Evolutionary conservation across 176 grass and related monocot species (phyloP).

Genomic region (Echinochloa phyllopogon): DNA sequence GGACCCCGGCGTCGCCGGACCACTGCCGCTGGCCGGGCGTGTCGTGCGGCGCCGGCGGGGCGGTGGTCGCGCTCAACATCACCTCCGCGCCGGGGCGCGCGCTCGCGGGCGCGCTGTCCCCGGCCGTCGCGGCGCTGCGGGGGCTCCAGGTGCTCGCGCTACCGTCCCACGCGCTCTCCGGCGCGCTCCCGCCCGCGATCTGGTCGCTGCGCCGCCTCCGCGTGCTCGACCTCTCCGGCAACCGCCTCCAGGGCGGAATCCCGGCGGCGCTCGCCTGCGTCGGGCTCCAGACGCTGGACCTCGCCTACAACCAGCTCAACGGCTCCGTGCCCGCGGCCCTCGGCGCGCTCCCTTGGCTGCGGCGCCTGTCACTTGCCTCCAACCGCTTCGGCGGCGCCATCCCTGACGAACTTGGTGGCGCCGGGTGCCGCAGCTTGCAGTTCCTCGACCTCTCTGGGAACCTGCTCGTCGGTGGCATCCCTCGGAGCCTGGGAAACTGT

Average conservation of each 20-base stretch:
- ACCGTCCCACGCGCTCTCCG: slow-evolving; percentile 59
- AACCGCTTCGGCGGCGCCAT: slow-evolving; percentile 80
- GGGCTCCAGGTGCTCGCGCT: slow-evolving; percentile 61
- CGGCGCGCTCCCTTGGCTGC: slow-evolving; percentile 42
- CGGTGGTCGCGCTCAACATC: slow-evolving; percentile 66
- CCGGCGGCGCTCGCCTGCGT: slow-evolving; percentile 55
- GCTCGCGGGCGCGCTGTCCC: slow-evolving; percentile 64
- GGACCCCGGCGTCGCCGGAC: slow-evolving; percentile 44
- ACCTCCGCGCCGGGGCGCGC: slow-evolving; percentile 52
- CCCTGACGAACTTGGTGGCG: slow-evolving; percentile 56
- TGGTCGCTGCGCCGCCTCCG: slow-evolving; percentile 61
- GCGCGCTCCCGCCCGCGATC: slow-evolving; percentile 54
- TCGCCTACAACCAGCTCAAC: slow-evolving; percentile 77
- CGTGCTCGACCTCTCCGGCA: slow-evolving; percentile 69
- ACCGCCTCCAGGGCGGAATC: slow-evolving; percentile 74
- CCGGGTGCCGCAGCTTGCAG: slow-evolving; percentile 61
- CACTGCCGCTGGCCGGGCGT: slow-evolving; percentile 83
- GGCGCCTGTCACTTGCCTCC: slow-evolving; percentile 66
- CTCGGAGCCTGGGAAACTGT: slow-evolving; percentile 73
- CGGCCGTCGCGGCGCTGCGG: slow-evolving; percentile 59
- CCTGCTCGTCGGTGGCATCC: slow-evolving; percentile 74
- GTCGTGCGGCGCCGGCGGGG: slow-evolving; percentile 52
- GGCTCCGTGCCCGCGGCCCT: slow-evolving; percentile 68
- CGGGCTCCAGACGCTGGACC: slow-evolving; percentile 74
- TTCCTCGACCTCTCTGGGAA: slow-evolving; percentile 83